A percentile compares a stretch with the other conserved stretches of the same genome.
Evolutionary conservation across 73 alveolate species (phyloP).

Genomic region (Tetrahymena borealis): DNA sequence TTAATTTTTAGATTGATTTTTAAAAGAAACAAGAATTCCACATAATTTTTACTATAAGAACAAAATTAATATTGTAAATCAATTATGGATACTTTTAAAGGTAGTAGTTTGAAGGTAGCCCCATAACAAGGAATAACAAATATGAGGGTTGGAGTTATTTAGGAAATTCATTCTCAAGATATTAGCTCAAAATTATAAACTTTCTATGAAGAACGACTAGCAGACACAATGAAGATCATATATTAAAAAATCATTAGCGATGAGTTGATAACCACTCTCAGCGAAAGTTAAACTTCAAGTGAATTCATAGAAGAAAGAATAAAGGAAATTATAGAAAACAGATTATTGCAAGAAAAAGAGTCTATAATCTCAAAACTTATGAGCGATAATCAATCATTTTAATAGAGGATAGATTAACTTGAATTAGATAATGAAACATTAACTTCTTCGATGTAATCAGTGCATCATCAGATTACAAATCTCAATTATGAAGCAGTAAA

Average conservation of each 20-base stretch:
- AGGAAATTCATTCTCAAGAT: neutral
- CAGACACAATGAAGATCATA: neutral
- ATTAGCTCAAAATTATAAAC: neutral
- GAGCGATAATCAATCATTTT: neutral
- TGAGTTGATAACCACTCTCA: neutral
- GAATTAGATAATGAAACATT: neutral
- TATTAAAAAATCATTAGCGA: neutral
- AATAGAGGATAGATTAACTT: neutral
- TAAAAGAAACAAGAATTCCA: neutral
- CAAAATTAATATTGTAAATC: neutral
- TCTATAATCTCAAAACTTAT: neutral
- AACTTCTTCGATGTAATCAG: neutral
- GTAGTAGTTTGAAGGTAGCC: neutral
- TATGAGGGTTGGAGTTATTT: neutral
- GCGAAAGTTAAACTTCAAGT: neutral
- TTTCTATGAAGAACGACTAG: neutral
- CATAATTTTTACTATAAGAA: neutral
- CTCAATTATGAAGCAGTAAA: neutral
- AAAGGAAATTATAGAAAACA: neutral
- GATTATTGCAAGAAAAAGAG: neutral
- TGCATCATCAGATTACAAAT: neutral
- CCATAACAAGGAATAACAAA: neutral
- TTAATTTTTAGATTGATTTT: neutral
- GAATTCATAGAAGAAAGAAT: conserved; percentile 1
- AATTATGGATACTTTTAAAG: neutral